Evolutionary conservation across 2,329 filamentous ascomycete genomes (phyloP).

Genomic region (Xenosphaeropsis pyriputrescens): DNA sequence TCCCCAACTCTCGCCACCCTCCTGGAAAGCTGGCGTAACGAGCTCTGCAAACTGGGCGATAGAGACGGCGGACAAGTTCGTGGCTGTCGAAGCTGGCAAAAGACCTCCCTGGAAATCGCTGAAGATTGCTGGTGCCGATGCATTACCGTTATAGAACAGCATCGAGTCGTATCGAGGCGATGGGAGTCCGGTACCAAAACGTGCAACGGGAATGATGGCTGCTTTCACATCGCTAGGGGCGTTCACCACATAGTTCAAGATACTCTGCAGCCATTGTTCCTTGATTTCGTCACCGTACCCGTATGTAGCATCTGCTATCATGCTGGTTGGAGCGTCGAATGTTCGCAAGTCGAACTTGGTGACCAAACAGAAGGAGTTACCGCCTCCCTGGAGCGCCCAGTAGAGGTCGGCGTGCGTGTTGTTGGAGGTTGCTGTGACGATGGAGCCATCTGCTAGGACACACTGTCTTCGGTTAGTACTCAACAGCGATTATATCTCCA

Average conservation of each 20-base stretch:
- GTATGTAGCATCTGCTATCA: conserved; percentile 2
- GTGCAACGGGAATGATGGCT: conserved; percentile 5
- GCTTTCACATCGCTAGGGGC: conserved; percentile 5
- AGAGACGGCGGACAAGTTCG: conserved; percentile 2
- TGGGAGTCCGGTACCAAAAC: conserved; percentile 1
- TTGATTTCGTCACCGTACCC: conserved; percentile 4
- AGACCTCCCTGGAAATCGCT: conserved; percentile 7
- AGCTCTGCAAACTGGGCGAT: conserved; percentile 4
- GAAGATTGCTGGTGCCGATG: conserved; percentile 3
- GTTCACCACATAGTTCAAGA: conserved; percentile 5
- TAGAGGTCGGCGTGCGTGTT: too few relatives aligned
- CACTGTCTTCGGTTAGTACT: too few relatives aligned
- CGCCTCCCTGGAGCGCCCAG: too few relatives aligned
- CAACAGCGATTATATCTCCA: too few relatives aligned
- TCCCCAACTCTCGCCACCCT: conserved; percentile 3
- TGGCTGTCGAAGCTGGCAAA: conserved; percentile 4
- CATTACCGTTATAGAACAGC: conserved; percentile 7
- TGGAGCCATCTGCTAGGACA: too few relatives aligned
- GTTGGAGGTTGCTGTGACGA: too few relatives aligned
- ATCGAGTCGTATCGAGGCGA: conserved; percentile 3
- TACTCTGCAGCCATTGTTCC: conserved; percentile 3
- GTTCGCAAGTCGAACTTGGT: not conserved
- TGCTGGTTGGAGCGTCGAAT: conserved; percentile 4
- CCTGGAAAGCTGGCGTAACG: conserved; percentile 4
- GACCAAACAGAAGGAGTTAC: too few relatives aligned